Evolutionary conservation across 176 grass and related monocot species (phyloP).

Genomic region (Puya raimondii): DNA sequence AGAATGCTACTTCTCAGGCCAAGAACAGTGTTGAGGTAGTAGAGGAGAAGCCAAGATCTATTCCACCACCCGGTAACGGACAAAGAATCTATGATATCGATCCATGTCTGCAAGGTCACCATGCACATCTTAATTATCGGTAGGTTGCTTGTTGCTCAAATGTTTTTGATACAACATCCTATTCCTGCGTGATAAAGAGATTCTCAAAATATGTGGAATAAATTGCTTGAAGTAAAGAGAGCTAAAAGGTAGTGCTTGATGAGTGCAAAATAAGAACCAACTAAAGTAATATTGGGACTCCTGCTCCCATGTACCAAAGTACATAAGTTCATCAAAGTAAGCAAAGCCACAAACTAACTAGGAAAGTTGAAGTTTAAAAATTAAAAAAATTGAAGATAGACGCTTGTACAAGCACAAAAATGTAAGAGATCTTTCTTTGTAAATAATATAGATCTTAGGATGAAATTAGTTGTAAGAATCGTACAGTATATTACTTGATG

Average conservation of each 20-base stretch:
- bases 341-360: no score
- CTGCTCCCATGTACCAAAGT: no score
- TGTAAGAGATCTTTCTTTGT: no score
- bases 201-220: no score
- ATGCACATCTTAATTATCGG: constrained; percentile 69
- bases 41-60: constrained; percentile 26
- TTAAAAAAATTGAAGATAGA: no score
- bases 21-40: neutral
- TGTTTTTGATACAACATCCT: neutral
- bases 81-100: constrained; percentile 74
- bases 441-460: no score
- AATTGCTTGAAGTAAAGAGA: neutral
- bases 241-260: neutral
- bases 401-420: no score
- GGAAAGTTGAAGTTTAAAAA: no score
- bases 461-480: no score
- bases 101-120: constrained; percentile 36
- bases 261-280: neutral
- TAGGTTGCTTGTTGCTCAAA: constrained; percentile 24
- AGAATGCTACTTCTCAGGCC: constrained; percentile 18
- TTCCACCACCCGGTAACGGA: constrained; percentile 42
- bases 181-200: neutral
- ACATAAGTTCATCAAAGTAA: no score
- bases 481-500: no score
- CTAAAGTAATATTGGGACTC: no score